Percentiles rank a stretch among this genome's conserved stretches.
phyloP scores from a whole-genome alignment of 164 flowering plant genomes.

The Stephania yunnanensis region DNA sequence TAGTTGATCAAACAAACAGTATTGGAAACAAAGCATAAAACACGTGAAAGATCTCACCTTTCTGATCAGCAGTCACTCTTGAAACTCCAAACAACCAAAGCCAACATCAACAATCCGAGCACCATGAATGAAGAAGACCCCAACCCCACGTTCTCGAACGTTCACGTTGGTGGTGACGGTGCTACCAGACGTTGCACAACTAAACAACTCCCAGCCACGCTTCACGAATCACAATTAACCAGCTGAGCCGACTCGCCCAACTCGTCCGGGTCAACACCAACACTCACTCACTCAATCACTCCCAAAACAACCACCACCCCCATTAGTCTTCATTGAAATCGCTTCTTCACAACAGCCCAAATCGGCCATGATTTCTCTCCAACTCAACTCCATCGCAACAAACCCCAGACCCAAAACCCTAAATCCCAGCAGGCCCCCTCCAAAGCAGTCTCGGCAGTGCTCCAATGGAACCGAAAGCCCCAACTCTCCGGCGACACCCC shows the following conservation, averaged over 20 bases:
- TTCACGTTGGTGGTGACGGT: background rate
- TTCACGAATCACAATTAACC: background rate
- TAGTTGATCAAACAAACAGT: too few relatives aligned
- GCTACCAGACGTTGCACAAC: background rate
- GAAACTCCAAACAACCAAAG: background rate
- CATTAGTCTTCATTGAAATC: too few relatives aligned
- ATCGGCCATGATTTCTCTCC: constrained; percentile 21
- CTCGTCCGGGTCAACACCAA: too few relatives aligned
- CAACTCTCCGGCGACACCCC: constrained; percentile 74
- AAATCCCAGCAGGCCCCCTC: constrained; percentile 17
- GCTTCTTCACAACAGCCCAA: background rate
- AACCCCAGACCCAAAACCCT: constrained; percentile 14
- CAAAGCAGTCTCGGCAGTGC: constrained; percentile 33
- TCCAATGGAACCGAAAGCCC: constrained; percentile 86
- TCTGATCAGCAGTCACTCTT: background rate
- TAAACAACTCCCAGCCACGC: background rate
- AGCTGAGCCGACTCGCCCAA: background rate
- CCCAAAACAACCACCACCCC: too few relatives aligned
- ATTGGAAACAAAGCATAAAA: background rate
- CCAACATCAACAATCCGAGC: background rate
- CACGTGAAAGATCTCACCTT: background rate
- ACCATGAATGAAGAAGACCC: background rate
- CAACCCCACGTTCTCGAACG: background rate
- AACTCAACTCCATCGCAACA: constrained; percentile 4
- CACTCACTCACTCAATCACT: too few relatives aligned